Evolutionary conservation across 495 filamentous ascomycete genomes (phyloP), one percentile per base, ranked within the genome.

Genomic region (Penicillium steckii): DNA sequence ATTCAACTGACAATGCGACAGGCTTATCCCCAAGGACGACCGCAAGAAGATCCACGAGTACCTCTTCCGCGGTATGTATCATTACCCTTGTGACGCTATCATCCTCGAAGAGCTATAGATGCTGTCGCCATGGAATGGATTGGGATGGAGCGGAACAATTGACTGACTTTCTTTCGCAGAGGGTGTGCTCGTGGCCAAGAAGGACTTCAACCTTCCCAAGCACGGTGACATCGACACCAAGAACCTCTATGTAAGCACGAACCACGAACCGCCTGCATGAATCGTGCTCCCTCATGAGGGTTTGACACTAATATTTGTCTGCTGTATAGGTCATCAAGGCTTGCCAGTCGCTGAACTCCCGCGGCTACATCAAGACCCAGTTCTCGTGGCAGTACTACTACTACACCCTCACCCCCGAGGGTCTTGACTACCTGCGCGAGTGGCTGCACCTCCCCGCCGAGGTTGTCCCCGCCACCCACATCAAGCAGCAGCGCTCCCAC

Each of bases 311-410:
- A 35, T 35, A 15, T 13, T n/a, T n/a, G n/a, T 35, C 13, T 35
- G 32, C 32, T 50, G 48, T n/a, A 56, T 55, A 83, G 80, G 91
- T 98, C 73, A 88, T 98, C 84, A 98, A 98, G 86, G 95, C 94
- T 59, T 83, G 82, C 78, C 94, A 98, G 83, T 98, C 94, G 55
- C 84, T 98, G 67, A 92, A 85, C 80, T 97, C 94, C 67, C 91
- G 93, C 74, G 91, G 91, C 72, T 98, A 86, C 77, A 83, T 98
- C 79, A 97, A 97, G 88, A 98, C 94, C 62, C 94, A 91, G 76
- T 98, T 98, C 88, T 95, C 91, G 55, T 98, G 94, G 94, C 94
- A 98, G 82, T 97, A 92, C 86, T 98, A 97, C 86, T 98, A 98
- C 88, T 98, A 98, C 87, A 98, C 95, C 76, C 86, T 98, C 72